A percentile compares a stretch with the other conserved stretches of the same genome.
These are phyloP conservation scores for Ormosia semicastrata DNA, from an alignment of 306 rosid genomes.

Conservation along the genomic window DNA sequence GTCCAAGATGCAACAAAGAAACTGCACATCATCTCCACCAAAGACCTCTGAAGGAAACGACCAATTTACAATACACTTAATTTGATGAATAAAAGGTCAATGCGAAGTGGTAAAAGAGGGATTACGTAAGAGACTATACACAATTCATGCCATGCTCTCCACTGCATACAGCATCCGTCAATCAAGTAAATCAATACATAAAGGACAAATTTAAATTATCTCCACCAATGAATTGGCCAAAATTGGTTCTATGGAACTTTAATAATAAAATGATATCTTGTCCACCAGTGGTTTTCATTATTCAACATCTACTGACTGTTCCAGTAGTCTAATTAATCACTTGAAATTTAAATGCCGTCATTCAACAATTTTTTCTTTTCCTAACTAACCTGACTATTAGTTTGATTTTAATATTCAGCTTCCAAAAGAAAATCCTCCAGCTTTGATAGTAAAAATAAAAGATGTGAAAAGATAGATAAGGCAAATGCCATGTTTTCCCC, in stretches of 20 bases:
- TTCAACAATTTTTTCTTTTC: neutral
- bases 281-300: neutral
- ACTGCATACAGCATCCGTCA: neutral
- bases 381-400: neutral
- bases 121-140: neutral
- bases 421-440: neutral
- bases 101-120: neutral
- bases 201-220: neutral
- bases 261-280: neutral
- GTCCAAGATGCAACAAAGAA: slow-evolving; percentile 99
- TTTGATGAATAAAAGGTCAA: neutral
- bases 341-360: slow-evolving; percentile 14
- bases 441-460: slow-evolving; percentile 1
- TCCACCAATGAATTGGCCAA: slow-evolving; percentile 9
- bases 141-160: slow-evolving; percentile 5
- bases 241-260: neutral
- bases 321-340: neutral
- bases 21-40: slow-evolving; percentile 95
- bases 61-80: neutral
- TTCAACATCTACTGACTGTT: neutral
- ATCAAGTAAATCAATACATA: slow-evolving; percentile 6
- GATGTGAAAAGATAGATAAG: neutral
- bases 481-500: neutral
- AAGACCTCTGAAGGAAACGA: slow-evolving; percentile 58
- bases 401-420: neutral